A percentile compares a stretch with the other conserved stretches of the same genome.
phyloP scores from a whole-genome alignment of 2,329 filamentous ascomycete species.

The Torrubiellomyces zombiae region DNA sequence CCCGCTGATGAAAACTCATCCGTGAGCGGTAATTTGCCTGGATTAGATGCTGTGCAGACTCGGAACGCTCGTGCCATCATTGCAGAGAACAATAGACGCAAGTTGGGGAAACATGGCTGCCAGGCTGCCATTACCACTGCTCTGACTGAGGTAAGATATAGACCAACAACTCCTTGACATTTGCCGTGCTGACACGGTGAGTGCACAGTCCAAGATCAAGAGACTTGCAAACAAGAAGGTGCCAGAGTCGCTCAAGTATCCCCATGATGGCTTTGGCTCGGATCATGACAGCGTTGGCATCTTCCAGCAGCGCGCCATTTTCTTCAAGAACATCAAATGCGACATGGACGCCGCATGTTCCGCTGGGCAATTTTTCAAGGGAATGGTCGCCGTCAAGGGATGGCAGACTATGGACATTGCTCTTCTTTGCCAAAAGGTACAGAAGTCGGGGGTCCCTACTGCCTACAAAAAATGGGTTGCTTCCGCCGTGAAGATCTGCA shows the following conservation, averaged over 20 bases:
- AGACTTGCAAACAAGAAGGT: conserved; percentile 8
- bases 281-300: conserved; percentile 10
- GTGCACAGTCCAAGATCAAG: conserved; percentile 7
- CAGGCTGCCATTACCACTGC: conserved; percentile 8
- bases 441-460: conserved; percentile 8
- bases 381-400: conserved; percentile 7
- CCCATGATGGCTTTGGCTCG: conserved; percentile 7
- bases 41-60: conserved; percentile 7
- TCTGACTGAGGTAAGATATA: conserved; percentile 7
- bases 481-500: conserved; percentile 6
- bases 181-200: no score
- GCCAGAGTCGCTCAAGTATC: conserved; percentile 7
- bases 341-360: conserved; percentile 9
- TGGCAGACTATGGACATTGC: conserved; percentile 8
- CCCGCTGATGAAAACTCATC: conserved; percentile 1
- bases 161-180: no score
- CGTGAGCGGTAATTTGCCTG: conserved; percentile 6
- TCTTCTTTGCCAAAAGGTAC: conserved; percentile 9
- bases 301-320: conserved; percentile 9
- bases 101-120: conserved; percentile 8
- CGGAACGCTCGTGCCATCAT: conserved; percentile 8
- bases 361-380: conserved; percentile 7
- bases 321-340: conserved; percentile 8
- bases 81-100: conserved; percentile 5
- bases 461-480: conserved; percentile 6